Evolutionary conservation across 2,329 filamentous ascomycete species (phyloP).

Genomic region (Biscogniauxia marginata): DNA sequence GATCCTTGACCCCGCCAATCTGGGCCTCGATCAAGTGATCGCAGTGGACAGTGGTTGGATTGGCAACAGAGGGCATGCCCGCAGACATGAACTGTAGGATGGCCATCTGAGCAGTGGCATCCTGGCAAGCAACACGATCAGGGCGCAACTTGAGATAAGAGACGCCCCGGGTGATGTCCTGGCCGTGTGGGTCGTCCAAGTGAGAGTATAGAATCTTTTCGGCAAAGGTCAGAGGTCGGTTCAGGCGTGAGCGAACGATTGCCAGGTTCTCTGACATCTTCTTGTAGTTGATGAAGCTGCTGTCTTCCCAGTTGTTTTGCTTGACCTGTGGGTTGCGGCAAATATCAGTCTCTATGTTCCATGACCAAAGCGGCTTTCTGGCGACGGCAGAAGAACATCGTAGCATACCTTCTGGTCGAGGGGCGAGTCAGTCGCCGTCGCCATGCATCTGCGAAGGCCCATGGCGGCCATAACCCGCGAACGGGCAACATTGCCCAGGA

Average conservation of each 20-base stretch:
- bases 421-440: slow-evolving; percentile 80
- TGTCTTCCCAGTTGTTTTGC: slow-evolving; percentile 95
- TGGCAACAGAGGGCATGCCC: slow-evolving; percentile 92
- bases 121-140: slow-evolving; percentile 97
- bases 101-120: slow-evolving; percentile 99
- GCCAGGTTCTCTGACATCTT: slow-evolving; percentile 98
- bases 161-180: slow-evolving; percentile 92
- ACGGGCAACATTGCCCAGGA: slow-evolving; percentile 64
- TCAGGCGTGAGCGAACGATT: slow-evolving; percentile 84
- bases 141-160: slow-evolving; percentile 97
- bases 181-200: slow-evolving; percentile 91
- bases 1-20: slow-evolving; percentile 88
- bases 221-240: slow-evolving; percentile 89
- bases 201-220: slow-evolving; percentile 99
- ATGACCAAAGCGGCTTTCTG: neutral
- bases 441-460: slow-evolving; percentile 67
- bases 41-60: slow-evolving; percentile 94
- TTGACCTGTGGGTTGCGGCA: slow-evolving; percentile 56
- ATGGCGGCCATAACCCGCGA: slow-evolving; percentile 55
- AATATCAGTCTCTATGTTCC: slow-evolving; percentile 23
- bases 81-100: slow-evolving; percentile 99
- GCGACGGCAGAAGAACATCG: slow-evolving; percentile 1
- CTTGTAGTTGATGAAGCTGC: slow-evolving; percentile 98
- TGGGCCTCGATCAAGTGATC: slow-evolving; percentile 99
- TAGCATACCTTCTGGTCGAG: slow-evolving; percentile 79